Evolutionary conservation across 768 basidiomycete species (phyloP), one percentile per base, ranked within the genome.

Genomic region (Rhizopogon salebrosus): DNA sequence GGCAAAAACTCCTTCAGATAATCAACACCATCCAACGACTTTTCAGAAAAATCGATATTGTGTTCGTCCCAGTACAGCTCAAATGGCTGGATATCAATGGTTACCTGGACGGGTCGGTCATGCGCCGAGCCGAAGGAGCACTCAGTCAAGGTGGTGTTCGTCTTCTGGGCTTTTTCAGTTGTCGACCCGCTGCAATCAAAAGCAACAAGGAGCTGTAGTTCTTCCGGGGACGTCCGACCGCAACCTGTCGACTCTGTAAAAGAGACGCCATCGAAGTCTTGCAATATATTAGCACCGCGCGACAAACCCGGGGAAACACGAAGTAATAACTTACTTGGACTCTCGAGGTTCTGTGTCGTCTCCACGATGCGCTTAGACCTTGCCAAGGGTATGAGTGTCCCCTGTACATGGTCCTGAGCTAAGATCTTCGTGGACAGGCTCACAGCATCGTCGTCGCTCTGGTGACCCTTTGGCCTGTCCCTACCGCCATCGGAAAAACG

Each of bases 61-160:
- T 62, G 74, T 37, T 80, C 75, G 60, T 98, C 95, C 97, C 97
- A 99, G 64, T 91, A 79, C 22, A 94, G 93, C 64, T 94, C 92
- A 68, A 90, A 97, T 18, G 95, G 93, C 64, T 94, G 87, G 11
- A 94, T 83, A 62, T 98, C 94, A 39, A 95, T 98, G 63, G 98
- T 92, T 60, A 91, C 84, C 66, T 90, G 83, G 1, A 98, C 87
- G 5, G 98, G 80, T 41, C 82, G 80, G 65, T 98, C 95, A 61
- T 92, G 91, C n/a, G 93, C 81, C 40, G 97, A 85, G 14, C 83
- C 92, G 64, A 99, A 99, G 38, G 95, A 98, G 64, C 95, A 98
- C 64, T 98, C 95, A 10, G 95, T 98, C 57, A 98, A 75, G 73
- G 87, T 88, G 7, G 75, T 79, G 57, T 87, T 75, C 61, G 53